Evolutionary conservation across 176 grass and related monocot genomes (phyloP).

Genomic region (Saccharum officinarum): DNA sequence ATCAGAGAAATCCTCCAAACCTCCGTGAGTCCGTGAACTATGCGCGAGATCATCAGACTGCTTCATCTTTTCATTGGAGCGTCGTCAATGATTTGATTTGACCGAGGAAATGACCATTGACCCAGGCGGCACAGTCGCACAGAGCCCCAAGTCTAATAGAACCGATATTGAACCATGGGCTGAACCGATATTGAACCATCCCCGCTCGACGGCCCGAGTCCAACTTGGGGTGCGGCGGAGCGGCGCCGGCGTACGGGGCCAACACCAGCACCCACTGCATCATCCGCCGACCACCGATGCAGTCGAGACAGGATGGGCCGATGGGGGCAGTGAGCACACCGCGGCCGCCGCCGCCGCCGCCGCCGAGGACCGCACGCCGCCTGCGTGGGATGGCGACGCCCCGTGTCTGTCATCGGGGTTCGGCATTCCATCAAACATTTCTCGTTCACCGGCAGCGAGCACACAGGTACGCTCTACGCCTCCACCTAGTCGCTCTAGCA

Average conservation of each 20-base stretch:
- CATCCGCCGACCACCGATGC: neutral
- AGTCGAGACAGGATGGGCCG: neutral
- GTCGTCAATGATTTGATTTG: no score
- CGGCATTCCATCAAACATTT: conserved; percentile 15
- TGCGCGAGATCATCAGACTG: no score
- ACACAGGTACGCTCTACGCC: neutral
- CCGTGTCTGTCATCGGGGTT: neutral
- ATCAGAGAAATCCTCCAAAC: no score
- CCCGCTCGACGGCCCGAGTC: no score
- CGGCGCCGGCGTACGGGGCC: no score
- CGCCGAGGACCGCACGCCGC: neutral
- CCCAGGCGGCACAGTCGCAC: no score
- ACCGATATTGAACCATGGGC: no score
- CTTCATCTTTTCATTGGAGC: no score
- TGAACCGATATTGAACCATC: neutral
- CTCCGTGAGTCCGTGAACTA: no score
- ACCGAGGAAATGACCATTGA: no score
- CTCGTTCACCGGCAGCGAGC: neutral
- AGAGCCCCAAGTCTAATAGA: neutral
- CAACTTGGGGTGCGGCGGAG: neutral
- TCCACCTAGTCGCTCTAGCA: neutral
- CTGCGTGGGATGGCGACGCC: neutral
- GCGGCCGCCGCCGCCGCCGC: neutral
- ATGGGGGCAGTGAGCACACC: neutral
- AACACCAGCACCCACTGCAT: neutral